phyloP scores from a whole-genome alignment of 1,139 yeast species.

The Kodamaea derodonti region DNA sequence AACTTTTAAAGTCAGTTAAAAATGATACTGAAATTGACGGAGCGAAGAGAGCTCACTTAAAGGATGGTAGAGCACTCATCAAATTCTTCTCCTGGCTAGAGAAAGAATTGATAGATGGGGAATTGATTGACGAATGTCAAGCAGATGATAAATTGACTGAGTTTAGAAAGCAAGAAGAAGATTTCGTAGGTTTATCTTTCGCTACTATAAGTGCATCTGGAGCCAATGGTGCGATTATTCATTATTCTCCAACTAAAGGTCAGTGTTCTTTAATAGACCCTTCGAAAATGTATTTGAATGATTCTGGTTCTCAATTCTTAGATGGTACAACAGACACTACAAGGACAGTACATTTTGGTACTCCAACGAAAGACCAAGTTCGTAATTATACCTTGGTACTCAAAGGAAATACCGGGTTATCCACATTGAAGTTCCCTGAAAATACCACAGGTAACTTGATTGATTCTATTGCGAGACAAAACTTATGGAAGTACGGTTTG shows the following conservation, averaged over 20 bases:
- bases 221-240: slow-evolving; percentile 88
- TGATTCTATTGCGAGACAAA: slow-evolving; percentile 88
- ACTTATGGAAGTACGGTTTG: slow-evolving; percentile 78
- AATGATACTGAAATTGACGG: slow-evolving; percentile 71
- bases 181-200: slow-evolving; percentile 82
- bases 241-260: slow-evolving; percentile 70
- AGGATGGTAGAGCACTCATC: slow-evolving; percentile 81
- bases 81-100: slow-evolving; percentile 88
- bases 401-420: slow-evolving; percentile 86
- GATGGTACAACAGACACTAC: slow-evolving; percentile 98
- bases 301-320: slow-evolving; percentile 89
- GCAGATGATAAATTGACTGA: slow-evolving; percentile 70
- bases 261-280: slow-evolving; percentile 69
- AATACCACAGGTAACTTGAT: slow-evolving; percentile 80
- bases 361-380: slow-evolving; percentile 64
- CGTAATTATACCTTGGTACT: slow-evolving; percentile 83
- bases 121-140: slow-evolving; percentile 68
- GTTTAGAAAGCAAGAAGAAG: slow-evolving; percentile 57
- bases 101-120: slow-evolving; percentile 52
- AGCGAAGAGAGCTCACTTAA: slow-evolving; percentile 72
- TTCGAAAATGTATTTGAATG: slow-evolving; percentile 75
- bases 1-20: slow-evolving; percentile 73
- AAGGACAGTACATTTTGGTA: slow-evolving; percentile 79
- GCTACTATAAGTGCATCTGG: slow-evolving; percentile 93
- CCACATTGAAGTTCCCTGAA: slow-evolving; percentile 76